Evolutionary conservation across 1,284 basidiomycete genomes (phyloP).

Genomic region (Cutaneotrichosporon cutaneum): DNA sequence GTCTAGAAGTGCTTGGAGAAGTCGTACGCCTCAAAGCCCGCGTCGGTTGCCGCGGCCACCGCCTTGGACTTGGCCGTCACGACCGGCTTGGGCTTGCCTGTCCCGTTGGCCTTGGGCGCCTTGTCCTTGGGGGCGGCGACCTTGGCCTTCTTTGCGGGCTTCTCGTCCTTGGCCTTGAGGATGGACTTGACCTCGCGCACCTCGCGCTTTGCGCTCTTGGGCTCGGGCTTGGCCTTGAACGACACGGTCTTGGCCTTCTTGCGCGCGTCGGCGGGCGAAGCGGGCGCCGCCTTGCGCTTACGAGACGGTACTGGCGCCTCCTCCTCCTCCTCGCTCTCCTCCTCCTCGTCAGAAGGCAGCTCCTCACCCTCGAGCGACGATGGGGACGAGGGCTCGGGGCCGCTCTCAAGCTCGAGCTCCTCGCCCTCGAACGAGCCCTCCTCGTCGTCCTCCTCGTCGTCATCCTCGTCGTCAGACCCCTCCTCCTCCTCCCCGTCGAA

Average conservation of each 20-base stretch:
- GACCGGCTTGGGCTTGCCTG: slow-evolving; percentile 6
- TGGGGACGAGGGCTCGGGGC: slow-evolving; percentile 43
- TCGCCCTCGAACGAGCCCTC: slow-evolving; percentile 45
- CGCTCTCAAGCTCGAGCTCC: slow-evolving; percentile 47
- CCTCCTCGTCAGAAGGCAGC: slow-evolving; percentile 32
- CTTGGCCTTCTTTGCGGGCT: slow-evolving; percentile 19
- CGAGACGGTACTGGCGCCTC: slow-evolving; percentile 27
- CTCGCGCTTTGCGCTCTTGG: slow-evolving; percentile 11
- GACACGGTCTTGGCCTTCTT: slow-evolving; percentile 34
- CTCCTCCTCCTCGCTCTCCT: slow-evolving; percentile 36
- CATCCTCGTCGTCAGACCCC: slow-evolving; percentile 33
- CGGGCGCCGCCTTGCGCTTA: slow-evolving; percentile 28
- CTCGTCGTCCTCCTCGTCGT: slow-evolving; percentile 34
- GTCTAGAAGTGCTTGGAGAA: slow-evolving; percentile 37
- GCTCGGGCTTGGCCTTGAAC: slow-evolving; percentile 33
- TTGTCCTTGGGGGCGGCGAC: slow-evolving; percentile 14
- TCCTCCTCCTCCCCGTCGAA: slow-evolving; percentile 36
- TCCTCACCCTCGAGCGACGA: slow-evolving; percentile 27
- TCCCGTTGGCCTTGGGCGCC: slow-evolving; percentile 11
- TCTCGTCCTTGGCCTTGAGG: slow-evolving; percentile 11
- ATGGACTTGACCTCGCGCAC: slow-evolving; percentile 20
- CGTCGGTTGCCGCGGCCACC: neutral
- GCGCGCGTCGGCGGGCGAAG: slow-evolving; percentile 15
- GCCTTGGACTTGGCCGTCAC: slow-evolving; percentile 21
- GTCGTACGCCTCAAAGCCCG: slow-evolving; percentile 30